Evolutionary conservation across 306 rosid genomes (phyloP).

Genomic region (Casuarina glauca): DNA sequence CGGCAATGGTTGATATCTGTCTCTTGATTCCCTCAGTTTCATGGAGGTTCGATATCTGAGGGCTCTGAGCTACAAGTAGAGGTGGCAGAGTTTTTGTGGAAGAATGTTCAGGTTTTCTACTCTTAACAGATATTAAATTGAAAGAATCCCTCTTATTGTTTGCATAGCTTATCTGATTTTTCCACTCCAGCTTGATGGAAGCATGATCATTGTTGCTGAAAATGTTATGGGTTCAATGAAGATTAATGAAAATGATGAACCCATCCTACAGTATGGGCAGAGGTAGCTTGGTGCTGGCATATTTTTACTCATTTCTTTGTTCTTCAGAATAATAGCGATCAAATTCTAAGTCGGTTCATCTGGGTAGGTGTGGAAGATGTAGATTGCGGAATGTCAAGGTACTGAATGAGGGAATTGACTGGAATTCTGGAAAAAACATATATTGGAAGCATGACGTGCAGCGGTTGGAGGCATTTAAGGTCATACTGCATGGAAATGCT

Average conservation of each 20-base stretch:
- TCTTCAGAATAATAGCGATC: conserved; percentile 23
- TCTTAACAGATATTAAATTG: conserved; percentile 24
- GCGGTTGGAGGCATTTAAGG: conserved; percentile 62
- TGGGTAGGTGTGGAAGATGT: conserved; percentile 90
- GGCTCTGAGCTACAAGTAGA: conserved; percentile 93
- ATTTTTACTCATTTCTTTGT: neutral
- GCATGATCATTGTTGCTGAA: conserved; percentile 67
- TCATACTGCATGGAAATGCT: conserved; percentile 88
- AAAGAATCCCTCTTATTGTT: conserved; percentile 22
- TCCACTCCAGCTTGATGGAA: conserved; percentile 73
- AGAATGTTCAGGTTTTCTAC: conserved; percentile 76
- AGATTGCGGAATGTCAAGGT: conserved; percentile 81
- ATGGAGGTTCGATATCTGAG: conserved; percentile 74
- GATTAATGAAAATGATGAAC: conserved; percentile 56
- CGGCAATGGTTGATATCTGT: conserved; percentile 2
- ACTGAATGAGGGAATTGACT: conserved; percentile 76
- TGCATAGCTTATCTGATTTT: conserved; percentile 38
- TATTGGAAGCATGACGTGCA: conserved; percentile 88
- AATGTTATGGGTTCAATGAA: conserved; percentile 65
- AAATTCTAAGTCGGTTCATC: conserved; percentile 22
- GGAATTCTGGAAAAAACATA: conserved; percentile 57
- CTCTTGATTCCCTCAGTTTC: conserved; percentile 53
- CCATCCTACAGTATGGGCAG: conserved; percentile 70
- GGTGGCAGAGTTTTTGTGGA: conserved; percentile 89
- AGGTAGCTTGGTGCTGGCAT: conserved; percentile 50